Base-by-base conservation (phyloP, 139 green algal species). In the Tetradesmus lagerheimii region DNA sequence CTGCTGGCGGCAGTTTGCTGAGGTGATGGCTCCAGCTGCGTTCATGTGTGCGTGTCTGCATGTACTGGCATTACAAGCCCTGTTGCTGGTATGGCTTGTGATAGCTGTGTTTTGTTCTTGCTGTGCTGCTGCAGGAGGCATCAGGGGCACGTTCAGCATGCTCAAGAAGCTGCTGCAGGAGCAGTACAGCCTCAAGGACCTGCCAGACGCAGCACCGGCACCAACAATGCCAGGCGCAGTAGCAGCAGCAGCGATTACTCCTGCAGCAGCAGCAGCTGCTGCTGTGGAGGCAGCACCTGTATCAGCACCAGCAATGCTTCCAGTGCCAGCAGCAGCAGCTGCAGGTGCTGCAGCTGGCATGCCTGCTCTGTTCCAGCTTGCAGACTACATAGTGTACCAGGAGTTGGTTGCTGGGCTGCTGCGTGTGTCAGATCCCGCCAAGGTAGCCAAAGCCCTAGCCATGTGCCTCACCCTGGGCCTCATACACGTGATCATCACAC, bases 81-180 rank as follows among this genome's bases (percentile, higher is more conserved):
- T 62, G 8, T 11, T 14, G 2, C 20, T 35, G 71, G 31, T 38
- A 12, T 39, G 71, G 12, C 71, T 41, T 37, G 2, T 1, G 15
- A 12, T 76, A 79, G 9, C n/a, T 23, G 41, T 0, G 5, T 6
- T 20, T 71, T n/a, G 57, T 71, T 4, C 57, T 12, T 57, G 45
- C 45, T 57, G 45, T 57, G 45, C 39, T 41, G 41, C 27, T 35
- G 37, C 74, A 89, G 85, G 85, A 37, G 85, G 85, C 45, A 89
- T 89, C 27, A 38, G 85, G 45, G 85, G 85, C 20, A 62, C 85
- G 2, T 89, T 89, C 23, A 23, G 41, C 34, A 75, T 79, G 23
- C 41, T 89, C 31, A 83, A 83, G 35, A 83, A 80, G 23, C 85
- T 89, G n/a, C 71, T 89, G 85, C 71, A 83, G 39, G 74, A 83